Evolutionary conservation across 768 basidiomycete species (phyloP).

Genomic region (Agaricus blazei): DNA sequence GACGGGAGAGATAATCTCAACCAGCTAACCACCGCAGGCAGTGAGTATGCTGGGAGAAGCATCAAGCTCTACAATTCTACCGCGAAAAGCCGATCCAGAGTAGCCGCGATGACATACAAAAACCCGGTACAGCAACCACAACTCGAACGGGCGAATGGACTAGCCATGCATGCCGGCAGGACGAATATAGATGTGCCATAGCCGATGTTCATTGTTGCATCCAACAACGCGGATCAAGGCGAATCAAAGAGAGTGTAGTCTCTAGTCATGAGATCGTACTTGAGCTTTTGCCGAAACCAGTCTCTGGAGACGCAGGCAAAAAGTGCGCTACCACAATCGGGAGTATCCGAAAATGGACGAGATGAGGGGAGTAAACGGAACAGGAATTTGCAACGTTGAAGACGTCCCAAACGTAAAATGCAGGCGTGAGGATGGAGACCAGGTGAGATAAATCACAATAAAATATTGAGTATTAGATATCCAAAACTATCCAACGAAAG

Average conservation of each 20-base stretch:
- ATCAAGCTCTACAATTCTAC: slow-evolving; percentile 23
- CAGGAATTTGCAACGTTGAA: slow-evolving; percentile 19
- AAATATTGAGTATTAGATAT: slow-evolving; percentile 25
- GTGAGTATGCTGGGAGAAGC: slow-evolving; percentile 17
- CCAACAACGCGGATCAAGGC: neutral
- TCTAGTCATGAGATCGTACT: neutral
- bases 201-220: neutral
- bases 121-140: slow-evolving; percentile 18
- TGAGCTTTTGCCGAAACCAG: neutral
- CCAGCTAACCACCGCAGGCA: slow-evolving; percentile 5
- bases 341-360: slow-evolving; percentile 7
- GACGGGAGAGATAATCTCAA: neutral
- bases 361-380: slow-evolving; percentile 11
- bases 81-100: slow-evolving; percentile 11
- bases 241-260: neutral
- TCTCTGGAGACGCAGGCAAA: neutral
- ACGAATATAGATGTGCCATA: neutral
- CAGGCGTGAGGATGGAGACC: slow-evolving; percentile 22
- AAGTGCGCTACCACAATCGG: slow-evolving; percentile 2
- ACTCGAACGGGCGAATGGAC: slow-evolving; percentile 25
- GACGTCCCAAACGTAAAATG: slow-evolving; percentile 21
- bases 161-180: slow-evolving; percentile 24
- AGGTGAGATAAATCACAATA: slow-evolving; percentile 23
- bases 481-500: slow-evolving; percentile 24
- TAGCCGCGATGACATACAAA: slow-evolving; percentile 7